These are phyloP conservation scores for Ilyonectria mors-panacis DNA, from an alignment of 2,329 filamentous ascomycete species.

Conservation along the genomic window DNA sequence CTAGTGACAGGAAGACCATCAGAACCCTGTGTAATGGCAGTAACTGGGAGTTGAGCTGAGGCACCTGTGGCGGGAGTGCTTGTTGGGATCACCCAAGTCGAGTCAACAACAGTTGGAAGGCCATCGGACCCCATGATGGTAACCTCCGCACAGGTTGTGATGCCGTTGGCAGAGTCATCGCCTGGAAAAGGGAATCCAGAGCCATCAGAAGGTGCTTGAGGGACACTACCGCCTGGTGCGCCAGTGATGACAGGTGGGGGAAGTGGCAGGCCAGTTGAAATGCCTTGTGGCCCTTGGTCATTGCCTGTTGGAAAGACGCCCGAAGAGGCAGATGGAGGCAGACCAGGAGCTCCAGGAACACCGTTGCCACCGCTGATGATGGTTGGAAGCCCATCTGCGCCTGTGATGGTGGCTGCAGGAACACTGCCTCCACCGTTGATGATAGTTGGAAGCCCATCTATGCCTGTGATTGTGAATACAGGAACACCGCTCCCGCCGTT, in stretches of 20 bases:
- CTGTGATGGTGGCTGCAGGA: conserved; percentile 23
- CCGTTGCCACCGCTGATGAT: conserved; percentile 38
- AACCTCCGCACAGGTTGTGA: conserved; percentile 46
- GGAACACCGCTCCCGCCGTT: not conserved
- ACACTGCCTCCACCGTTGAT: not conserved
- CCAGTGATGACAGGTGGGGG: conserved; percentile 34
- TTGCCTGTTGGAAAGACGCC: conserved; percentile 28
- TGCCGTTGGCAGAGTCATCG: conserved; percentile 18
- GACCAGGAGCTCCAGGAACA: conserved; percentile 26
- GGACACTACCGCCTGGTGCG: conserved; percentile 13
- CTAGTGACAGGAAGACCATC: conserved; percentile 35
- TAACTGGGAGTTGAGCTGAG: conserved; percentile 34
- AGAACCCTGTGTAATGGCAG: conserved; percentile 31
- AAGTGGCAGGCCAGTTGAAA: conserved; percentile 32
- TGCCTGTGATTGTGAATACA: conserved; percentile 34
- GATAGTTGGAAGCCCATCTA: conserved; percentile 33
- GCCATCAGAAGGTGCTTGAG: conserved; percentile 30
- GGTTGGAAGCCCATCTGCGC: conserved; percentile 47
- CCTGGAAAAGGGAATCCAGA: conserved; percentile 28
- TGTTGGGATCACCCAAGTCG: conserved; percentile 50
- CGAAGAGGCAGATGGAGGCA: conserved; percentile 27
- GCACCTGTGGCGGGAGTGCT: conserved; percentile 30
- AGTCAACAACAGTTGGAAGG: conserved; percentile 53
- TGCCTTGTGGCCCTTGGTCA: conserved; percentile 32
- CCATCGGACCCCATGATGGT: conserved; percentile 54